Conservation (phyloP, 768 basidiomycete genomes). For the Serpula lacrymans region DNA sequence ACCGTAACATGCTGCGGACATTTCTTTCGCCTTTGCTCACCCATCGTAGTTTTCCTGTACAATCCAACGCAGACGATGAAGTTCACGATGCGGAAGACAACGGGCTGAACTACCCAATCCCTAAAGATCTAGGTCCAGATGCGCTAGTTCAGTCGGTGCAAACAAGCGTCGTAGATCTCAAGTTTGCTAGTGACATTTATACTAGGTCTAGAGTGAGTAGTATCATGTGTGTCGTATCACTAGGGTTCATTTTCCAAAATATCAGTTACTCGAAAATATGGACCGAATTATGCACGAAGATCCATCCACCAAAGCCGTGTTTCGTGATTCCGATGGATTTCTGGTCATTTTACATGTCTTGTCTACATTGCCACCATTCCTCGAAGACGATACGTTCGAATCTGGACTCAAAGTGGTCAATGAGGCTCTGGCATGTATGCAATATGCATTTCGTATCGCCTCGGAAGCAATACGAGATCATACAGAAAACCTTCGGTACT, state of each 20-base stretch:
- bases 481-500: slow-evolving; percentile 55
- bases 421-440: slow-evolving; percentile 49
- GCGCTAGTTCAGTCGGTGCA: slow-evolving; percentile 71
- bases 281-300: slow-evolving; percentile 67
- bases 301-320: slow-evolving; percentile 63
- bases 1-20: slow-evolving; percentile 56
- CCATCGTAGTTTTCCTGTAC: slow-evolving; percentile 47
- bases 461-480: slow-evolving; percentile 63
- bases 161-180: slow-evolving; percentile 66
- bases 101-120: slow-evolving; percentile 40
- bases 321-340: slow-evolving; percentile 82
- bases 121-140: slow-evolving; percentile 73
- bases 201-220: slow-evolving; percentile 52
- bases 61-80: slow-evolving; percentile 18
- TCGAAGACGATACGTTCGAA: slow-evolving; percentile 29
- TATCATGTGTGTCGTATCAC: not conserved
- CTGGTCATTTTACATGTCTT: slow-evolving; percentile 70
- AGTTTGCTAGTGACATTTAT: slow-evolving; percentile 45
- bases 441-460: slow-evolving; percentile 60
- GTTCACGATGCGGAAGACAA: slow-evolving; percentile 18
- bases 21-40: slow-evolving; percentile 58
- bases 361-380: slow-evolving; percentile 44
- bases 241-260: not conserved
- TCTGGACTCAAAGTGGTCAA: slow-evolving; percentile 35
- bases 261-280: slow-evolving; percentile 63